Evolutionary conservation across 2,329 filamentous ascomycete species (phyloP), one percentile per base, ranked within the genome.

Genomic region (Elsinoe perseae): DNA sequence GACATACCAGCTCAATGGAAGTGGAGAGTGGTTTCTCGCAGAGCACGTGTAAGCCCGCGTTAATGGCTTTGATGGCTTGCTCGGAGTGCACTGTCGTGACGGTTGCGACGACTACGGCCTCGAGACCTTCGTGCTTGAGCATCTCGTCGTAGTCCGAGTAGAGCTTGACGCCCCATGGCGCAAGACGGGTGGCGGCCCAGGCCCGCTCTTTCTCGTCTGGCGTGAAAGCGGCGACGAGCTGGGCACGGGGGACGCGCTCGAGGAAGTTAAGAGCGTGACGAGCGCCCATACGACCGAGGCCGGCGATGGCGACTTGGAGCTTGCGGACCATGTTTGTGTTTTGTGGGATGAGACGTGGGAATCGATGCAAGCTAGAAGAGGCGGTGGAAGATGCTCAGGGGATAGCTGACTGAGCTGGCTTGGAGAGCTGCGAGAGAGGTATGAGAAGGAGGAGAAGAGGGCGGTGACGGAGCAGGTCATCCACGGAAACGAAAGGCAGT

Each of bases 11-110:
- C 61, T 83, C 80, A 14, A 82, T 72, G 56, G 73, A 79, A 0
- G 81, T 85, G 42, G 75, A 78, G 28, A 82, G 64, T 1, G 80
- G 80, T 70, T 83, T 82, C 70, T 83, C 80, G 62, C 79, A 82
- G 14, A 83, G 67, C 0, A 82, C 79, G 61, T 83, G 80, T 61
- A 77, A 73, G 42, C 76, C 73, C 7, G 71, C 72, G 52, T 78
- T 65, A 53, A 83, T 81, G 9, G 79, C 79, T 61, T 77, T 74
- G 63, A 81, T 78, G 1, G 80, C 74, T 61, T 83, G 77, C 60
- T 80, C 72, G 0, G 80, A 80, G 61, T 84, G 81, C 10, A 77
- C 76, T 1, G 74, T 80, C 0, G 78, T 78, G 10, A 78, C 79
- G 0, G 74, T 77, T 1, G 78, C 76, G 25, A 83, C 70, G 20